These are phyloP conservation scores for Pinus albicaulis DNA, from an alignment of 75 land plant genomes.

Conservation along the genomic window DNA sequence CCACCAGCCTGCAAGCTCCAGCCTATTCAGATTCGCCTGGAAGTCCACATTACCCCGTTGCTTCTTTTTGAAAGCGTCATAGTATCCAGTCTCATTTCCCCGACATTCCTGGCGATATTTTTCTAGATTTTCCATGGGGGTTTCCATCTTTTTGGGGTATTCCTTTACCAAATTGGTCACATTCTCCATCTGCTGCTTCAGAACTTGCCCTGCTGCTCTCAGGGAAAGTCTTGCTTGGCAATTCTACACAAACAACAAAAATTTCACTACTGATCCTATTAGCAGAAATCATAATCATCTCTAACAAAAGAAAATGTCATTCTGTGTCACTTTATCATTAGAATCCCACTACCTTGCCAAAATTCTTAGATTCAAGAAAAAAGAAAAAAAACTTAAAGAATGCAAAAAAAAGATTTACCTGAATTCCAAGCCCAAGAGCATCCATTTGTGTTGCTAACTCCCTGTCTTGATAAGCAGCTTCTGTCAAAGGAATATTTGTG, in stretches of 20 bases:
- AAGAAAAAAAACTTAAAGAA: not conserved
- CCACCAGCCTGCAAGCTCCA: conserved; percentile 51
- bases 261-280: too few relatives aligned
- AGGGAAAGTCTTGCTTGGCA: conserved; percentile 37
- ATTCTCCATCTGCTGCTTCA: conserved; percentile 36
- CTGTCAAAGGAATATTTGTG: not conserved
- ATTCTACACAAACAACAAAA: too few relatives aligned
- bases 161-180: not conserved
- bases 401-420: not conserved
- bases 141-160: conserved; percentile 9
- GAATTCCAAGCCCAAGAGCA: not conserved
- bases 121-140: conserved; percentile 11
- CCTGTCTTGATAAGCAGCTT: not conserved
- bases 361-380: too few relatives aligned
- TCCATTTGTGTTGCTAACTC: not conserved
- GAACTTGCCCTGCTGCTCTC: conserved; percentile 44
- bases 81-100: conserved; percentile 40
- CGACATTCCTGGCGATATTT: conserved; percentile 18
- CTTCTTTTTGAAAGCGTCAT: conserved; percentile 54
- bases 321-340: too few relatives aligned
- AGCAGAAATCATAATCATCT: too few relatives aligned
- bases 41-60: conserved; percentile 32
- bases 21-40: conserved; percentile 44
- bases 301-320: too few relatives aligned
- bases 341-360: too few relatives aligned